phyloP scores from a whole-genome alignment of 2,329 filamentous ascomycete genomes.

The Tolypocladium inflatum region DNA sequence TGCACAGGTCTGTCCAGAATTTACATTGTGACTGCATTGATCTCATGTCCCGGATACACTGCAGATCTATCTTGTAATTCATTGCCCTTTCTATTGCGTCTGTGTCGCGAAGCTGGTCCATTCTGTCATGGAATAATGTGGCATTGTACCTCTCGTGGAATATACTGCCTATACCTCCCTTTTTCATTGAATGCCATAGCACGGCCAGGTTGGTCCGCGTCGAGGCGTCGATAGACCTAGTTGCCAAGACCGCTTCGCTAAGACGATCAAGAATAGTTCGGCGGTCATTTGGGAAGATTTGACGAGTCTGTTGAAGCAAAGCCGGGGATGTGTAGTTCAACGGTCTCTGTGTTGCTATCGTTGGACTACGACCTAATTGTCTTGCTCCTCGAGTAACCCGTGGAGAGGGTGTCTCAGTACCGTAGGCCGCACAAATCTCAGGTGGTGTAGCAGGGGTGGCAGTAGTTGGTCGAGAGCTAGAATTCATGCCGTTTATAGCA shows the following conservation, averaged over 20 bases:
- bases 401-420: neutral
- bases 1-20: slow-evolving; percentile 1
- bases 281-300: neutral
- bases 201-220: neutral
- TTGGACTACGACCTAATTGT: too few species aligned
- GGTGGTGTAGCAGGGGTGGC: neutral
- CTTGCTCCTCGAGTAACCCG: too few species aligned
- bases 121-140: neutral
- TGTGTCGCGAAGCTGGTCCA: neutral
- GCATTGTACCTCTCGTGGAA: slow-evolving; percentile 2
- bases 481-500: neutral
- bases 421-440: neutral
- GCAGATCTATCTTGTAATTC: neutral
- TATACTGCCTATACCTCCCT: neutral
- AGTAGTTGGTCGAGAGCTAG: neutral
- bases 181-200: slow-evolving; percentile 1
- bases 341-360: too few species aligned
- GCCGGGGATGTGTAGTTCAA: too few species aligned
- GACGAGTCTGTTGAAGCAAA: neutral
- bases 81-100: neutral
- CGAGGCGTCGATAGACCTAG: neutral
- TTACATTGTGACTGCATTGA: slow-evolving; percentile 1
- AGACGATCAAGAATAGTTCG: neutral
- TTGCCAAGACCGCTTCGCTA: neutral
- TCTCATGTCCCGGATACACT: neutral